A percentile compares a stretch with the other conserved stretches of the same genome.
Evolutionary conservation across 768 basidiomycete species (phyloP).

Genomic region (Pilatotrama ljubarskyi): DNA sequence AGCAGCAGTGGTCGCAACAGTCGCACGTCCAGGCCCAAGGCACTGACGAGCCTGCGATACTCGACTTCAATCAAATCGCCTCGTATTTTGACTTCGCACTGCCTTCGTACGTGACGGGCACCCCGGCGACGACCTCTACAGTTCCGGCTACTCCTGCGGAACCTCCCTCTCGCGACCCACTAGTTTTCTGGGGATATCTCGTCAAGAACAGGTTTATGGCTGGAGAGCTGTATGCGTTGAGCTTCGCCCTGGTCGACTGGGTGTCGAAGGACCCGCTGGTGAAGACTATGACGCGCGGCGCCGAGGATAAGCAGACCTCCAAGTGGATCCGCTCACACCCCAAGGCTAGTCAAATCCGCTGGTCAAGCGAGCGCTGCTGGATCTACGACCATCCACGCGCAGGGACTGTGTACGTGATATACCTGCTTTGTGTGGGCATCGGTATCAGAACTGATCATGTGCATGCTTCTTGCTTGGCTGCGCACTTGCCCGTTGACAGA

Average conservation of each 20-base stretch:
- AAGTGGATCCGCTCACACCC: constrained; percentile 93
- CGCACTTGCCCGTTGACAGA: constrained; percentile 39
- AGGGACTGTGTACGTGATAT: constrained; percentile 76
- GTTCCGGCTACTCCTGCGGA: constrained; percentile 14
- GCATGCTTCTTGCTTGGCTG: not conserved
- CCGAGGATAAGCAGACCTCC: constrained; percentile 92
- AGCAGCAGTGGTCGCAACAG: constrained; percentile 1
- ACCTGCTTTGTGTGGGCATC: not conserved
- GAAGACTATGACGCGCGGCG: constrained; percentile 67
- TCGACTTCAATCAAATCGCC: constrained; percentile 6
- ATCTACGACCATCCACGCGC: constrained; percentile 97
- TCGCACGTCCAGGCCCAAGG: not conserved
- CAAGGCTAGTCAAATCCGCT: constrained; percentile 72
- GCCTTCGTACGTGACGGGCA: not conserved
- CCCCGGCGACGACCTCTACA: constrained; percentile 8
- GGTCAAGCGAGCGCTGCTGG: constrained; percentile 93
- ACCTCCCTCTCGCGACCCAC: constrained; percentile 48
- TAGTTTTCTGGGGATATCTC: constrained; percentile 88
- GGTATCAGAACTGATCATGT: not conserved
- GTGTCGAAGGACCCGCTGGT: constrained; percentile 73
- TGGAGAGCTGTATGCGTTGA: constrained; percentile 89
- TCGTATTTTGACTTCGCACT: constrained; percentile 3
- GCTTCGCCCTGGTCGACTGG: constrained; percentile 87
- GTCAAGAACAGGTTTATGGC: constrained; percentile 95
- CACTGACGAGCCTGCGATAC: not conserved